phyloP scores from a whole-genome alignment of 148 eudicot genomes.

The Vaccinium corymbosum region DNA sequence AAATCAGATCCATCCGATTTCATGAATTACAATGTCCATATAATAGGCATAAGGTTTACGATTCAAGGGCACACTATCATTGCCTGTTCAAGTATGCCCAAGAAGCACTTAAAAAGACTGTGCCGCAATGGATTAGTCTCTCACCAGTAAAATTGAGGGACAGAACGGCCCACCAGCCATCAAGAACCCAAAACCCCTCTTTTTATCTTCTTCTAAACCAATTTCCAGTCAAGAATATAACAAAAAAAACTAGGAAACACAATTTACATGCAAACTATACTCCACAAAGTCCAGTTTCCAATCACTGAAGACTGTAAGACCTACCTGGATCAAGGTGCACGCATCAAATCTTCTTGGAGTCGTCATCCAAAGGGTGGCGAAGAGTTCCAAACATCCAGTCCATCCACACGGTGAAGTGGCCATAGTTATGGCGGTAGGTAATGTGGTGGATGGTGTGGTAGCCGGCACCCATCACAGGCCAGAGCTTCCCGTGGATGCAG shows the following conservation, averaged over 20 bases:
- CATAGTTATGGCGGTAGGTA: slow-evolving; percentile 88
- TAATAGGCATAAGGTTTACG: background rate
- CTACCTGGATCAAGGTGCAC: background rate
- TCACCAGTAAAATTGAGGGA: background rate
- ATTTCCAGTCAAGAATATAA: background rate
- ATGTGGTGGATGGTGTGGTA: slow-evolving; percentile 94
- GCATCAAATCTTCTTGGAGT: slow-evolving; percentile 41
- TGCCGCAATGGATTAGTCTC: background rate
- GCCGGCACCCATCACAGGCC: slow-evolving; percentile 99
- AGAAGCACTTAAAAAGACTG: background rate
- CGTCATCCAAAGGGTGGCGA: slow-evolving; percentile 49
- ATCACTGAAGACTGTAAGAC: slow-evolving; percentile 4
- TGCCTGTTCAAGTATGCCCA: background rate
- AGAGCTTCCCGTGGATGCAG: slow-evolving; percentile 69
- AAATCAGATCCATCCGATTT: background rate
- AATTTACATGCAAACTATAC: slow-evolving; percentile 10
- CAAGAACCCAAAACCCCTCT: slow-evolving; percentile 1
- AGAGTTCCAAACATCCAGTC: slow-evolving; percentile 97
- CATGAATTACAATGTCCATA: background rate
- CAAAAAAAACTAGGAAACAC: background rate
- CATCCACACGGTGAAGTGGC: slow-evolving; percentile 88
- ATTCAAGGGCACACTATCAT: background rate
- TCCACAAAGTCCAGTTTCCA: background rate
- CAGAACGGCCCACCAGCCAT: background rate
- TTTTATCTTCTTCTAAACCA: background rate